phyloP scores from a whole-genome alignment of 2,329 filamentous ascomycete species.

The Ilyonectria sp. region DNA sequence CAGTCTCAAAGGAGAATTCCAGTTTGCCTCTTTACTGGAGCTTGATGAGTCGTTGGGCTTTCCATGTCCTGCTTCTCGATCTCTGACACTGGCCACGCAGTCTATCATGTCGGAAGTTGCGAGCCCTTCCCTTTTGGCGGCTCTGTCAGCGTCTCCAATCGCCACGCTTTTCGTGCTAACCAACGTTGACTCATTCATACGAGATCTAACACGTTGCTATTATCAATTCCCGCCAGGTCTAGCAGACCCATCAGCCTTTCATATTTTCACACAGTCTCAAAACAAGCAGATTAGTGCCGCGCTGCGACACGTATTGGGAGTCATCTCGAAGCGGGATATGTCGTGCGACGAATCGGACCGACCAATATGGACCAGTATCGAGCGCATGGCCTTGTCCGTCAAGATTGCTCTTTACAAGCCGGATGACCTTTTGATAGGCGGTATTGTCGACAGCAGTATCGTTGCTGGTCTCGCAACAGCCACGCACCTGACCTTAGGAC shows the following conservation, averaged over 20 bases:
- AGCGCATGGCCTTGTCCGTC: constrained; percentile 46
- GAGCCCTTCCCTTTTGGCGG: constrained; percentile 41
- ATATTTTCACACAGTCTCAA: constrained; percentile 52
- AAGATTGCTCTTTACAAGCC: constrained; percentile 51
- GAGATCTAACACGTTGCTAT: constrained; percentile 54
- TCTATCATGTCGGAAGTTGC: constrained; percentile 51
- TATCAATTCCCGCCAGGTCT: constrained; percentile 52
- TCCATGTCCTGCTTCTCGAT: constrained; percentile 43
- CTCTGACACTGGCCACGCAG: constrained; percentile 50
- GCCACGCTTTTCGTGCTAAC: constrained; percentile 48
- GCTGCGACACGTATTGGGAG: constrained; percentile 40
- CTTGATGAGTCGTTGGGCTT: constrained; percentile 32
- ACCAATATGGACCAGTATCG: constrained; percentile 47
- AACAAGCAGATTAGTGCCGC: constrained; percentile 49
- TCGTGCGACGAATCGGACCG: constrained; percentile 27
- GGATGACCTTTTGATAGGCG: constrained; percentile 52
- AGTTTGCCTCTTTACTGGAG: constrained; percentile 27
- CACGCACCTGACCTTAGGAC: constrained; percentile 48
- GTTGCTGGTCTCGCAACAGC: constrained; percentile 51
- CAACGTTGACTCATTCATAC: constrained; percentile 48
- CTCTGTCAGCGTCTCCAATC: constrained; percentile 46
- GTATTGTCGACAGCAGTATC: constrained; percentile 52
- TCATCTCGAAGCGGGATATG: constrained; percentile 29
- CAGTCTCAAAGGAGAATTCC: constrained; percentile 39
- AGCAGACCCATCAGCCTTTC: constrained; percentile 51